Evolutionary conservation across 768 basidiomycete species (phyloP), one percentile per base, ranked within the genome.

Genomic region (Tricholoma flavovirens): DNA sequence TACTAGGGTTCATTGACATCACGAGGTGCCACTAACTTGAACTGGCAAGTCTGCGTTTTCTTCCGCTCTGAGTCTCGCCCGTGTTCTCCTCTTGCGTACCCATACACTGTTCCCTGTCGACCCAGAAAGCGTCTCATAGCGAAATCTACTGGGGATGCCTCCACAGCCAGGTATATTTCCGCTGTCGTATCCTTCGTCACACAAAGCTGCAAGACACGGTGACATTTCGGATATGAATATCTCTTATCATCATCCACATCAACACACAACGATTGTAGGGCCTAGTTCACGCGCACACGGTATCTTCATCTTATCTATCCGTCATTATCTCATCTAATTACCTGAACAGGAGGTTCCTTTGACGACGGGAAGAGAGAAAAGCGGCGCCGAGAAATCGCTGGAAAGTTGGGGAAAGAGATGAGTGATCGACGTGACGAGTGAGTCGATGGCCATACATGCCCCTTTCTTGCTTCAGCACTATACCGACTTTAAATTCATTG

Each of bases 401-500:
- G 83, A 53, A 87, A 83, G 72, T 67, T 87, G 26, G 83, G 82
- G 21, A 89, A 86, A 67, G 88, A 90, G 61, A 79, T 87, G 73
- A 77, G 68, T 65, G 88, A 91, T 69, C 77, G 87, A 56, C 74
- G 86, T 62, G 88, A 90, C 67, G 88, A 90, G 89, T 89, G 64
- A 66, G 81, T 76, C 46, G 51, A 56, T 56, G 53, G 48, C 1
- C 24, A 51, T 26, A 12, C 33, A 33, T 55, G 12, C 32, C 57
- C 42, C 43, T 12, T 33, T 49, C 45, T 38, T 35, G 58, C 51
- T 49, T 52, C 46, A 57, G 38, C 59, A 45, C 33, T n/a, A 29
- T 32, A 42, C 42, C 45, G 22, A 51, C 53, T 29, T 49, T 15
- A 17, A 29, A 19, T 32, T 38, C 42, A 49, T 49, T 30, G 46